Conservation (phyloP, 257 asterid species). For the Primulina huaijiensis region DNA sequence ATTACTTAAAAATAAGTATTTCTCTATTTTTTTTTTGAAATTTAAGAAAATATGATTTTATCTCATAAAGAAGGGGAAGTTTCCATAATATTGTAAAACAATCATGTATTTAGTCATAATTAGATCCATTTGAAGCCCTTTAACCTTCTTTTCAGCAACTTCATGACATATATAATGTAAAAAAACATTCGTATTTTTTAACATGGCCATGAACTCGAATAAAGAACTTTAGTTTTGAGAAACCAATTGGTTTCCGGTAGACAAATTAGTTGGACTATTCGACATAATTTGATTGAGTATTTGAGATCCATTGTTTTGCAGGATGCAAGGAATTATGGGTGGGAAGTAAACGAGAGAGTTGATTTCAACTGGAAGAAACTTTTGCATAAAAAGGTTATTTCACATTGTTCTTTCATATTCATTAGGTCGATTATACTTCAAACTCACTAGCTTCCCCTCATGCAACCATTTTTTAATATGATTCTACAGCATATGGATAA, state of each 20-base stretch:
- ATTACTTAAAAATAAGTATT: neutral
- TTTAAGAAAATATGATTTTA: neutral
- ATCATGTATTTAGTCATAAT: neutral
- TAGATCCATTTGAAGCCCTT: neutral
- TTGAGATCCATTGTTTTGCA: slow-evolving; percentile 32
- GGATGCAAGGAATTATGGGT: slow-evolving; percentile 94
- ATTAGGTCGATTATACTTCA: neutral
- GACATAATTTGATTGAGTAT: too few species aligned
- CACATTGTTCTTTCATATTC: neutral
- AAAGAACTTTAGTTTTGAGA: neutral
- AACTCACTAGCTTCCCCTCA: neutral
- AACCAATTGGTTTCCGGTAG: neutral
- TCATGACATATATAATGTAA: neutral
- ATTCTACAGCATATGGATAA: neutral
- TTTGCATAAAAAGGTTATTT: slow-evolving; percentile 74
- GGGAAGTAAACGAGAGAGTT: slow-evolving; percentile 79
- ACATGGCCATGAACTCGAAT: neutral
- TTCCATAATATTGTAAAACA: slow-evolving; percentile 1
- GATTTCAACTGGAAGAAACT: slow-evolving; percentile 97
- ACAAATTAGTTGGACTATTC: too few species aligned
- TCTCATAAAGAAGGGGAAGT: neutral
- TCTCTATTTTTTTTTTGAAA: neutral
- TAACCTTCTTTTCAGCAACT: neutral
- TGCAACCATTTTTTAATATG: neutral
- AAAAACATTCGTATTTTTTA: neutral